Evolutionary conservation across 2,329 filamentous ascomycete genomes (phyloP).

Genomic region (Cladophialophora exuberans): DNA sequence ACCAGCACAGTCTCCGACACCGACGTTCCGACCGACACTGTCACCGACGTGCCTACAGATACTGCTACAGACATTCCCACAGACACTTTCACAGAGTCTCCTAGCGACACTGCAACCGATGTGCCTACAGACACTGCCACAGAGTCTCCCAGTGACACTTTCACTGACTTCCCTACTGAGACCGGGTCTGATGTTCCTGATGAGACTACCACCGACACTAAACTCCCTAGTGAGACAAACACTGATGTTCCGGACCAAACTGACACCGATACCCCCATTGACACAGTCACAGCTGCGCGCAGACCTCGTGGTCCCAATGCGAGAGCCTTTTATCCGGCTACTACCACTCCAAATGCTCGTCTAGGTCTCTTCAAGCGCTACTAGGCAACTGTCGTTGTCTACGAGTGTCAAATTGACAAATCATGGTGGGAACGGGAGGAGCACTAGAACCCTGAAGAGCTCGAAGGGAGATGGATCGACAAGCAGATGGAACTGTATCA

Average conservation of each 20-base stretch:
- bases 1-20: constrained; percentile 14
- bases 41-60: background rate
- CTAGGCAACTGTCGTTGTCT: too few species aligned
- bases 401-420: background rate
- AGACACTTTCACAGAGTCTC: too few species aligned
- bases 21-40: background rate
- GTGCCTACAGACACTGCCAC: background rate
- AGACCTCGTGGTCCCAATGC: constrained; percentile 17
- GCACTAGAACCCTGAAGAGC: background rate
- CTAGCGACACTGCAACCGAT: too few species aligned
- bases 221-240: too few species aligned
- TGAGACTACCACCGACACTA: too few species aligned
- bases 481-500: constrained; percentile 11
- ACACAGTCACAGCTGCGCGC: constrained; percentile 5
- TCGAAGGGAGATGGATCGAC: constrained; percentile 7
- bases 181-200: too few species aligned
- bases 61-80: too few species aligned
- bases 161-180: too few species aligned
- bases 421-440: background rate
- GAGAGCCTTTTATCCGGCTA: constrained; percentile 18
- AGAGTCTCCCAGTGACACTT: background rate
- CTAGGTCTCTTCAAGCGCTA: constrained; percentile 22
- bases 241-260: too few species aligned
- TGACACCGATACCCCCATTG: constrained; percentile 4
- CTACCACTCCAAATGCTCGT: constrained; percentile 10